Percentiles rank a stretch among this genome's conserved stretches.
Evolutionary conservation across 441 rosid species (phyloP).

Genomic region (Bruguiera hainesii): DNA sequence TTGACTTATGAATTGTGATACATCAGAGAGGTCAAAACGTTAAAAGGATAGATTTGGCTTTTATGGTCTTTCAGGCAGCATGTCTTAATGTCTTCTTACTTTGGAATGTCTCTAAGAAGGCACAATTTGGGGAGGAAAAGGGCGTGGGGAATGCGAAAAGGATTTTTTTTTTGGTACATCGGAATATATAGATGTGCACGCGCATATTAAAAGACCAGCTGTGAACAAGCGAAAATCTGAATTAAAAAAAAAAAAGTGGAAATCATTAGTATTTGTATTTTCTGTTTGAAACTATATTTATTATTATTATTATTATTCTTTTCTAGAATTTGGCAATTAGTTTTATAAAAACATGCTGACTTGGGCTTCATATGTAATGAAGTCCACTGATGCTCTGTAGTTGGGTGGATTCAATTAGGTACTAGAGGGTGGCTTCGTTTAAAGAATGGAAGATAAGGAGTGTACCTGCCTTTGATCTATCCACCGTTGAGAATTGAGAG

Average conservation of each 20-base stretch:
- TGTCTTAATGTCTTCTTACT: not conserved
- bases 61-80: not conserved
- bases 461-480: no score
- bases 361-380: not conserved
- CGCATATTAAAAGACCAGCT: no score
- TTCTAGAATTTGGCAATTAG: not conserved
- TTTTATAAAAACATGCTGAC: conserved; percentile 10
- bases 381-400: not conserved
- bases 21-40: no score
- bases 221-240: no score
- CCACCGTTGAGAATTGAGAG: no score
- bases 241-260: not conserved
- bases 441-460: no score
- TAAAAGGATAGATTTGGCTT: no score
- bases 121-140: not conserved
- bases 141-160: not conserved
- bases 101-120: not conserved
- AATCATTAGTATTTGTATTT: not conserved
- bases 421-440: not conserved
- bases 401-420: not conserved
- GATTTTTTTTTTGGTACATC: no score
- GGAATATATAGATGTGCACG: no score
- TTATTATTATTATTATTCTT: no score
- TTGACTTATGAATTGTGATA: no score
- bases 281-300: not conserved